Evolutionary conservation across 2,329 filamentous ascomycete species (phyloP).

Genomic region (Penicillium verrucosum): DNA sequence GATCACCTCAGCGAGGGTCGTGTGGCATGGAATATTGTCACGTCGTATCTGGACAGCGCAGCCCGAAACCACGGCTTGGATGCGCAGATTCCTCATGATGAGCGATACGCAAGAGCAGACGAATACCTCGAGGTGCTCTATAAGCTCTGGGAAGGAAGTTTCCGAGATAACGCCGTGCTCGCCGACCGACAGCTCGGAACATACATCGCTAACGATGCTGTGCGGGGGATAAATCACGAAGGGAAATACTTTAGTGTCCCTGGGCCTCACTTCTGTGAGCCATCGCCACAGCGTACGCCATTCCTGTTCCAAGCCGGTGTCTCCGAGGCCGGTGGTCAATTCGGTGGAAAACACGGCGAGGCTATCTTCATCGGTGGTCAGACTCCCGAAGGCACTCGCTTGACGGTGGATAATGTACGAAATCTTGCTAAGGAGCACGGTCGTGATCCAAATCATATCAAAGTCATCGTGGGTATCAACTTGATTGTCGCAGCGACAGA

Average conservation of each 20-base stretch:
- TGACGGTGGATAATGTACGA: constrained; percentile 39
- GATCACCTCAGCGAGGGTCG: constrained; percentile 51
- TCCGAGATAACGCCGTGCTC: constrained; percentile 39
- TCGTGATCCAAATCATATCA: constrained; percentile 26
- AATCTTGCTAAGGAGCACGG: constrained; percentile 33
- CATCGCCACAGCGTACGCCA: constrained; percentile 43
- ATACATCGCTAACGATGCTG: constrained; percentile 15
- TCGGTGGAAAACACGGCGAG: constrained; percentile 41
- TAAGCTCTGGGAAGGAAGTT: constrained; percentile 52
- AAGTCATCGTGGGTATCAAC: constrained; percentile 34
- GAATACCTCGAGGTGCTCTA: constrained; percentile 44
- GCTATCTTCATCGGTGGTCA: constrained; percentile 45
- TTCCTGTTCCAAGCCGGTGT: constrained; percentile 46
- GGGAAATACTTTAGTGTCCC: constrained; percentile 28
- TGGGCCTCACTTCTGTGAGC: constrained; percentile 39
- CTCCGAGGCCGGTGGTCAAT: constrained; percentile 40
- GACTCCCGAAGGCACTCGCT: constrained; percentile 33
- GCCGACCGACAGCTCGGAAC: constrained; percentile 3
- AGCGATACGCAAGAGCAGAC: constrained; percentile 45
- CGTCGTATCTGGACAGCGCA: constrained; percentile 43
- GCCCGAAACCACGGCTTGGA: constrained; percentile 42
- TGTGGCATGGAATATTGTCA: constrained; percentile 52
- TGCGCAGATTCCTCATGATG: constrained; percentile 44
- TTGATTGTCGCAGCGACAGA: constrained; percentile 42
- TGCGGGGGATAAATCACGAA: constrained; percentile 31